Evolutionary conservation across 495 filamentous ascomycete species (phyloP).

Genomic region (Glutinoglossum americanum): DNA sequence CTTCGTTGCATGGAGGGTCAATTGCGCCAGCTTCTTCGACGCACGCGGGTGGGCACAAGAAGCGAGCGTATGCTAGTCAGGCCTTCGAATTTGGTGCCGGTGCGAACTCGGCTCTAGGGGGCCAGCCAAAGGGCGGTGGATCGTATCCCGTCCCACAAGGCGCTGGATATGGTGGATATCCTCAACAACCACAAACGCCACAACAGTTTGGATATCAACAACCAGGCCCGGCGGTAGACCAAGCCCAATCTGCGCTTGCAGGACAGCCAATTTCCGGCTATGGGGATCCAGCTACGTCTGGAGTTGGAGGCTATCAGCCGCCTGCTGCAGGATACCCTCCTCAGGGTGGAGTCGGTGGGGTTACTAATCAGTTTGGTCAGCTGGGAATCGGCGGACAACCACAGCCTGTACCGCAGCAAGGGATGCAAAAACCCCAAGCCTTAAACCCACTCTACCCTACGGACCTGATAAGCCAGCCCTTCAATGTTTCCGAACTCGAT

Average conservation of each 20-base stretch:
- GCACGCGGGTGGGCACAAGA: conserved; percentile 46
- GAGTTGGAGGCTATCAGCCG: conserved; percentile 38
- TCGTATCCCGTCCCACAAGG: conserved; percentile 18
- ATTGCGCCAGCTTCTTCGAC: conserved; percentile 19
- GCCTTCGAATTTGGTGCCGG: conserved; percentile 85
- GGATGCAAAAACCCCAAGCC: conserved; percentile 29
- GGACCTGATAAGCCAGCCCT: conserved; percentile 75
- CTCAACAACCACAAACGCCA: conserved; percentile 23
- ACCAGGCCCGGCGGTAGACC: conserved; percentile 5
- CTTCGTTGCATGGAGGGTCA: conserved; percentile 19
- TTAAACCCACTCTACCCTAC: conserved; percentile 84
- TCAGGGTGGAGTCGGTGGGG: conserved; percentile 38
- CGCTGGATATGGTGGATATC: conserved; percentile 33
- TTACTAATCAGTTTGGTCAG: conserved; percentile 66
- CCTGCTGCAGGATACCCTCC: conserved; percentile 42
- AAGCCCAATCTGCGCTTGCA: background rate
- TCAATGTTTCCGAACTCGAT: conserved; percentile 83
- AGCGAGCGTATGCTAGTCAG: conserved; percentile 78
- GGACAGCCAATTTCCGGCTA: background rate
- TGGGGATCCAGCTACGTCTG: conserved; percentile 1
- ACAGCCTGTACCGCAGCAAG: conserved; percentile 27
- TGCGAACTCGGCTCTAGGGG: conserved; percentile 55
- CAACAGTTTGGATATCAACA: conserved; percentile 23
- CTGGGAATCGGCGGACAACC: conserved; percentile 52
- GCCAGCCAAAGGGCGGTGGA: conserved; percentile 20